Conservation (phyloP, 805 yeast genomes). For the Huiozyma naganishii region DNA sequence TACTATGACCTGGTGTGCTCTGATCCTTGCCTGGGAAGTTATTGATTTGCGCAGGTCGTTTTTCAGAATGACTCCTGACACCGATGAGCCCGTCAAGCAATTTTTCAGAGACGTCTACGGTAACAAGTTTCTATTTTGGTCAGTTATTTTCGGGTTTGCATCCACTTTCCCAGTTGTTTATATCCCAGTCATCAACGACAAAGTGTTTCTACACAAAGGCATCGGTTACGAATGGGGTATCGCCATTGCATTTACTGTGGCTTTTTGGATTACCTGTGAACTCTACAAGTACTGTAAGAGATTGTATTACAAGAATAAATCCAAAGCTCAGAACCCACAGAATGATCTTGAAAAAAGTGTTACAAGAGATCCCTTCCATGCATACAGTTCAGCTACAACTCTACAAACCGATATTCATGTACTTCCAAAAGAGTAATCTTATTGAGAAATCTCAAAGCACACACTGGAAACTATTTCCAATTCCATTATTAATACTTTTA, state of each 20-base stretch:
- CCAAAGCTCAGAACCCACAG: conserved; percentile 45
- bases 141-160: conserved; percentile 56
- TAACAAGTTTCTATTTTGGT: conserved; percentile 74
- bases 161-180: conserved; percentile 75
- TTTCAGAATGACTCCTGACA: conserved; percentile 58
- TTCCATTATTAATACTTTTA: too few relatives aligned
- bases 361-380: conserved; percentile 45
- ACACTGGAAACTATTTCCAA: too few relatives aligned
- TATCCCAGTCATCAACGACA: conserved; percentile 75
- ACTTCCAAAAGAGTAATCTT: conserved; percentile 2
- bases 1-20: conserved; percentile 78
- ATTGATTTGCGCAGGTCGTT: conserved; percentile 60
- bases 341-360: conserved; percentile 44
- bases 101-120: conserved; percentile 56
- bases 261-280: conserved; percentile 54
- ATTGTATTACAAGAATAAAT: conserved; percentile 33
- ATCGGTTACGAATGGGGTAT: conserved; percentile 78
- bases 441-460: not conserved
- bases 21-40: conserved; percentile 77
- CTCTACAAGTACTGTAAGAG: conserved; percentile 60
- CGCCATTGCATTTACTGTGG: conserved; percentile 46
- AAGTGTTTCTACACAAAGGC: conserved; percentile 62
- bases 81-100: conserved; percentile 49
- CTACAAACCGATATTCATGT: conserved; percentile 17
- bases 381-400: conserved; percentile 45